Evolutionary conservation across 1,284 basidiomycete species (phyloP).

Genomic region (Xerocomus cyaneibrunnescens): DNA sequence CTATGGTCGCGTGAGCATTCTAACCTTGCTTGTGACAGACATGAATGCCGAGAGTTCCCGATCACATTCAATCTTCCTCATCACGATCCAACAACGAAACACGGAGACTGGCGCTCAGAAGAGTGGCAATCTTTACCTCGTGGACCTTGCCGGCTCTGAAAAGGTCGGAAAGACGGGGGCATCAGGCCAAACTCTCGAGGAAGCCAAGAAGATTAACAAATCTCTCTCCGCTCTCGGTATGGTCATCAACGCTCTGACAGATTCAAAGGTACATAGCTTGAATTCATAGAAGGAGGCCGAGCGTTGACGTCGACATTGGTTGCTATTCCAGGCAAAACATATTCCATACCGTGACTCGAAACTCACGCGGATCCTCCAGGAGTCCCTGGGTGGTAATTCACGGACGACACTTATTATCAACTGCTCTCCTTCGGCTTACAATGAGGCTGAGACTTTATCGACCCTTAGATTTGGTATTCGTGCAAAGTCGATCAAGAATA

Average conservation of each 20-base stretch:
- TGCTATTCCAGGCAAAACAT: conserved; percentile 76
- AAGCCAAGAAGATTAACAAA: conserved; percentile 99
- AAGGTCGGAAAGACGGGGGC: conserved; percentile 99
- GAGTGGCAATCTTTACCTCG: conserved; percentile 95
- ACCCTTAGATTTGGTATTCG: conserved; percentile 99
- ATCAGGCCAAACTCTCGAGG: conserved; percentile 97
- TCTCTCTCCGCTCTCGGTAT: conserved; percentile 96
- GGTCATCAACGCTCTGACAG: conserved; percentile 99
- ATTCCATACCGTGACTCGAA: conserved; percentile 99
- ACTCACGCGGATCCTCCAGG: conserved; percentile 98
- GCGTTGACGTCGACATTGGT: conserved; percentile 6
- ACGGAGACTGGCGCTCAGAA: conserved; percentile 95
- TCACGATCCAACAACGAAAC: conserved; percentile 96
- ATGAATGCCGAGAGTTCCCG: conserved; percentile 99
- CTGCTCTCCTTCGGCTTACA: conserved; percentile 96
- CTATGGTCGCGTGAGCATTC: not conserved
- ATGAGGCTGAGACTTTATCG: conserved; percentile 95
- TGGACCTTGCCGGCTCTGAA: conserved; percentile 98
- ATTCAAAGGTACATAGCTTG: conserved; percentile 73
- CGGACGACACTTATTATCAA: conserved; percentile 99
- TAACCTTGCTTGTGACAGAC: conserved; percentile 53
- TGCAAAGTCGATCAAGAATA: conserved; percentile 99
- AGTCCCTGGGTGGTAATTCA: conserved; percentile 98
- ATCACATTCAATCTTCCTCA: conserved; percentile 98
- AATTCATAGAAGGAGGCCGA: not conserved